Evolutionary conservation across 441 rosid species (phyloP), one percentile per base, ranked within the genome.

Genomic region (Gossypium laxum): DNA sequence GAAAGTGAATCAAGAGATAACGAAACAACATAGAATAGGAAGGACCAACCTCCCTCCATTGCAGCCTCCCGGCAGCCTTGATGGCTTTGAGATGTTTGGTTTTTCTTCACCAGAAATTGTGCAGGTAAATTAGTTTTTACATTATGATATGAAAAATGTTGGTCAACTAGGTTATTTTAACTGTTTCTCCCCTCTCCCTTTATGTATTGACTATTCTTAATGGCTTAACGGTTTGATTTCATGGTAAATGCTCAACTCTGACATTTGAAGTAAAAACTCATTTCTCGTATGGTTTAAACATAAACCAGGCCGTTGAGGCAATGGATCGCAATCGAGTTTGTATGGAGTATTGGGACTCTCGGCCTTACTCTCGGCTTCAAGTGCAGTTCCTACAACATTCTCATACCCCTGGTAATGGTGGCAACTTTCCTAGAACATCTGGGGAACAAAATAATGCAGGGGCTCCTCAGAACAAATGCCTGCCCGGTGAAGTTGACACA

Each of bases 11-110:
- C 91, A 85, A 74, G 99, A 95, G 88, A 95, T 95, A 73, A 70
- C 85, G 11, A 95, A 81, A 83, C 95, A 87, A 24, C 96, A 92
- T 81, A 91, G 85, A 78, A 65, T 85, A 62, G 99, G 98, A 51
- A 89, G 72, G 77, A 76, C 48, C 67, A 87, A 88, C 79, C 96
- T 95, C 75, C 92, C 93, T 66, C 98, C 97, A 69, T 75, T 95
- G 74, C 98, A 91, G 80, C 99, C 99, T 70, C 88, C 97, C 43
- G 97, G 96, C 41, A 95, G 97, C 77, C 97, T 92, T 8, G 99
- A 95, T 74, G 99, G 99, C 67, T 84, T 86, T 71, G 98, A 92
- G 81, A 87, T 95, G 97, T 95, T 91, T 71, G 99, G 98, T 67
- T 95, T 91, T 78, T 84, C 95, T 50, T 91, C 99, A 45, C 98